A percentile compares a stretch with the other conserved stretches of the same genome.
Conservation (phyloP, 2,329 filamentous ascomycete genomes). For the Ilyonectria destructans region DNA sequence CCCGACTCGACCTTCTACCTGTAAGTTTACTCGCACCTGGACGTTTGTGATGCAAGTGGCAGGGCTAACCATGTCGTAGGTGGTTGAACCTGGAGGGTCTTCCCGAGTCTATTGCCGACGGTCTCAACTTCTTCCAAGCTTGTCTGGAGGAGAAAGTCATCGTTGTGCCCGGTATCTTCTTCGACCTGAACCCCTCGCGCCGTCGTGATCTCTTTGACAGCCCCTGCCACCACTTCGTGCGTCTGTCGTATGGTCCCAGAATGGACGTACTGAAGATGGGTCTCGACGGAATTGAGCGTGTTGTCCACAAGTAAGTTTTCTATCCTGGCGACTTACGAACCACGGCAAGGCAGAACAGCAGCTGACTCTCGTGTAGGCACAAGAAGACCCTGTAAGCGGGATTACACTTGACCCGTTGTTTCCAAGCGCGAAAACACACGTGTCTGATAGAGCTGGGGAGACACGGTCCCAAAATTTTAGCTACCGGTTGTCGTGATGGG, state of each 20-base stretch:
- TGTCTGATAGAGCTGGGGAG: slow-evolving; percentile 15
- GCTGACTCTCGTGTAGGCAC: slow-evolving; percentile 38
- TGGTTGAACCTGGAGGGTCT: slow-evolving; percentile 77
- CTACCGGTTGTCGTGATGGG: slow-evolving; percentile 1
- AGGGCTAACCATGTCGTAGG: slow-evolving; percentile 44
- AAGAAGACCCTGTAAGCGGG: slow-evolving; percentile 39
- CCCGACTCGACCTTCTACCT: slow-evolving; percentile 97
- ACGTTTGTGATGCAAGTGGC: not conserved
- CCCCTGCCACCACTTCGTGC: slow-evolving; percentile 93
- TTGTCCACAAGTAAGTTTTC: slow-evolving; percentile 77
- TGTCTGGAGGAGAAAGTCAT: slow-evolving; percentile 96
- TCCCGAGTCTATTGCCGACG: slow-evolving; percentile 89
- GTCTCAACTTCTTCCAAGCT: slow-evolving; percentile 96
- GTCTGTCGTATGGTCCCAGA: slow-evolving; percentile 87
- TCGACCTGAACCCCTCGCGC: slow-evolving; percentile 93
- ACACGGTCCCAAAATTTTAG: not conserved
- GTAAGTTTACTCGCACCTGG: slow-evolving; percentile 61
- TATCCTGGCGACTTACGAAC: not conserved
- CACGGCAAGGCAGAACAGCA: slow-evolving; percentile 13
- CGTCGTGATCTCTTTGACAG: slow-evolving; percentile 93
- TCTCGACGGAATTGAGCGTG: slow-evolving; percentile 87
- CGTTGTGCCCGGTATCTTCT: slow-evolving; percentile 97
- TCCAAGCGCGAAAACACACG: not conserved
- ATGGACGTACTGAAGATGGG: slow-evolving; percentile 86
- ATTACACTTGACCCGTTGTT: not conserved